Evolutionary conservation across 1,284 basidiomycete species (phyloP), one percentile per base, ranked within the genome.

Genomic region (Phenoliferia sp.): DNA sequence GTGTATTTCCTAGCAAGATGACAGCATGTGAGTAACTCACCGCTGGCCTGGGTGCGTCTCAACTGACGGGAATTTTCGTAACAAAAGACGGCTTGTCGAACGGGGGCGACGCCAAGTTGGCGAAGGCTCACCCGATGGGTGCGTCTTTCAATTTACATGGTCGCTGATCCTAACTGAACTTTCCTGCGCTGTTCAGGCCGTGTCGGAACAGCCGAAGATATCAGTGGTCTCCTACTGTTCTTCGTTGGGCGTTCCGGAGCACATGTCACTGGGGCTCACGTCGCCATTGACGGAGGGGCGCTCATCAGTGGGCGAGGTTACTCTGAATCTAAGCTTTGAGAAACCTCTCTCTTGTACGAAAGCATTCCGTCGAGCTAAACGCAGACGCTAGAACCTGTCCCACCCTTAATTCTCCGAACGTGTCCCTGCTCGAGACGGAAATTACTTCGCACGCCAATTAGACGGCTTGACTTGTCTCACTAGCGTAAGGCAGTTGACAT

Each of bases 1-100:
- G 78, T 12, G 82, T 92, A 22, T 93, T 92, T 81, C 90, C 89
- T 0, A 89, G 88, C 63, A 90, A 88, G 78, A 94, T 94, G 92
- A 94, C 92, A 0, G 85, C 88, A 0, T 91, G n/a, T n/a, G n/a
- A n/a, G n/a, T n/a, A n/a, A n/a, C n/a, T n/a, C n/a, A n/a, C n/a
- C n/a, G n/a, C n/a, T n/a, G n/a, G n/a, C n/a, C n/a, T n/a, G n/a
- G n/a, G n/a, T n/a, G n/a, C n/a, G n/a, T n/a, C n/a, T n/a, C n/a
- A n/a, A n/a, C n/a, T n/a, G n/a, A n/a, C n/a, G n/a, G n/a, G n/a
- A n/a, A n/a, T n/a, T n/a, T n/a, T n/a, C n/a, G n/a, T n/a, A n/a
- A n/a, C n/a, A n/a, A n/a, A n/a, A n/a, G n/a, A 83, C 64, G 89
- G 87, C 4, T 82, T 92, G 74, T 84, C 86, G 74, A 82, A 80